Conservation (phyloP, 495 filamentous ascomycete species). For the Penicillium roqueforti region DNA sequence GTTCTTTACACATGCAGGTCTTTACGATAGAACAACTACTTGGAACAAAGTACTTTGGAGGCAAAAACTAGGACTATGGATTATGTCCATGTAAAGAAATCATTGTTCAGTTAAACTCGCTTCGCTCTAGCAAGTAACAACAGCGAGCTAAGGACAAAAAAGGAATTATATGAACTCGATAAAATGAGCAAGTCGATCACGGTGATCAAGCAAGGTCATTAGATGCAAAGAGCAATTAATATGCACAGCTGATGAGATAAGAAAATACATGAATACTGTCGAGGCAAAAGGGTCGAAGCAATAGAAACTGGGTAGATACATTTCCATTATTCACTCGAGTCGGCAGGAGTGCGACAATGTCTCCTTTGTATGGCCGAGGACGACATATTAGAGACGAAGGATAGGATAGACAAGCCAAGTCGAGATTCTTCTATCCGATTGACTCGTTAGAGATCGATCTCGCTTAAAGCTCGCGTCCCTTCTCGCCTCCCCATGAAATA, state of each 20-base stretch:
- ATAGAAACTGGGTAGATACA: not conserved
- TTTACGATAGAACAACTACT: too few relatives aligned
- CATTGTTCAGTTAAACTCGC: constrained; percentile 15
- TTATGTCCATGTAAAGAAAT: constrained; percentile 8
- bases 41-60: not conserved
- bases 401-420: not conserved
- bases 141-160: not conserved
- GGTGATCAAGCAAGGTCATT: constrained; percentile 4
- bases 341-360: not conserved
- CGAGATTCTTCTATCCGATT: not conserved
- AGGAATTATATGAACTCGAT: constrained; percentile 7
- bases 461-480: constrained; percentile 19
- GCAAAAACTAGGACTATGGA: not conserved
- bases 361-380: not conserved
- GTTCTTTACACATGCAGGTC: not conserved
- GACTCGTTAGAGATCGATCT: not conserved
- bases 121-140: constrained; percentile 12
- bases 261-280: constrained; percentile 2
- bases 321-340: not conserved
- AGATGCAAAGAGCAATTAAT: constrained; percentile 7
- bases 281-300: constrained; percentile 2
- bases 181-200: constrained; percentile 3
- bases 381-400: not conserved
- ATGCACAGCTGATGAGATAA: constrained; percentile 7
- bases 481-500: constrained; percentile 29